Conservation (phyloP, 495 filamentous ascomycete species). For the Zalerion maritima region DNA sequence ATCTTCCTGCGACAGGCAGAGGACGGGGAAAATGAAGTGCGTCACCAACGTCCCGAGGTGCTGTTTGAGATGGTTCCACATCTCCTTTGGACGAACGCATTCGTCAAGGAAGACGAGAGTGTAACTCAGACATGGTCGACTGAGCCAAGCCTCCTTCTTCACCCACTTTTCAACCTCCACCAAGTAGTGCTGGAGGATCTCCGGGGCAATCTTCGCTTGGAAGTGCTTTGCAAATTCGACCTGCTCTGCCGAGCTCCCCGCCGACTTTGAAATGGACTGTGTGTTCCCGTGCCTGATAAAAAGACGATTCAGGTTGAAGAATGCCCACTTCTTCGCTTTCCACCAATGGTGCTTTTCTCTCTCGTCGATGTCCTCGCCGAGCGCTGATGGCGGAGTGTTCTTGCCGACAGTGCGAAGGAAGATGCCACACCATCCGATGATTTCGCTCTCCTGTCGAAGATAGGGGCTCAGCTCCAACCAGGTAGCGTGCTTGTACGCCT, state of each 20-base stretch:
- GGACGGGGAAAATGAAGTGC: constrained; percentile 86
- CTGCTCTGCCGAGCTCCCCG: constrained; percentile 54
- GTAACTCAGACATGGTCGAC: constrained; percentile 80
- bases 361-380: constrained; percentile 72
- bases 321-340: constrained; percentile 99
- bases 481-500: constrained; percentile 93
- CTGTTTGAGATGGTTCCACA: constrained; percentile 87
- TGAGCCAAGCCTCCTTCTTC: constrained; percentile 84
- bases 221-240: constrained; percentile 76
- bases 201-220: constrained; percentile 79
- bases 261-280: constrained; percentile 42
- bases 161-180: constrained; percentile 95
- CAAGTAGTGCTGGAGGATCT: constrained; percentile 87
- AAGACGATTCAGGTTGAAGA: constrained; percentile 88
- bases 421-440: constrained; percentile 87
- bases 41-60: constrained; percentile 84
- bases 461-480: constrained; percentile 79
- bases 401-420: constrained; percentile 85
- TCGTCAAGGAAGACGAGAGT: constrained; percentile 90
- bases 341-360: constrained; percentile 93
- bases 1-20: constrained; percentile 87
- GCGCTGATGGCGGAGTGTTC: constrained; percentile 57
- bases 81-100: constrained; percentile 91
- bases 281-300: constrained; percentile 96
- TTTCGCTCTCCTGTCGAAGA: constrained; percentile 62